A percentile compares a stretch with the other conserved stretches of the same genome.
Evolutionary conservation across 148 eudicot genomes (phyloP).

Genomic region (Rhododendron mucronatum): DNA sequence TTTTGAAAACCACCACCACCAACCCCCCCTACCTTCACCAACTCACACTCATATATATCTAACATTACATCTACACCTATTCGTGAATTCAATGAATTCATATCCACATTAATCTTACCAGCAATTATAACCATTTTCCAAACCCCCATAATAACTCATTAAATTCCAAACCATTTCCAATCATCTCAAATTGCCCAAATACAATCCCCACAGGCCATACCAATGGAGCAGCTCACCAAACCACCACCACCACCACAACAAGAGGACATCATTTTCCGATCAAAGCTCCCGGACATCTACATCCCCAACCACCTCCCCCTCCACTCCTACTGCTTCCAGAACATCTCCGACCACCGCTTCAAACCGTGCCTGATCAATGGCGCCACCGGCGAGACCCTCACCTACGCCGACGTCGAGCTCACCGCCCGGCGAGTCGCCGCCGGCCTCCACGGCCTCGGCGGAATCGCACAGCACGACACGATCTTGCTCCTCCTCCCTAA

Average conservation of each 20-base stretch:
- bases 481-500: conserved; percentile 48
- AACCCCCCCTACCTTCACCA: neutral
- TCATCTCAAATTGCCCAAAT: neutral
- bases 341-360: conserved; percentile 26
- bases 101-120: neutral
- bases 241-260: neutral
- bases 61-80: neutral
- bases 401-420: conserved; percentile 43
- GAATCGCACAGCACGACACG: conserved; percentile 23
- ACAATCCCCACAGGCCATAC: neutral
- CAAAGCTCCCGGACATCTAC: conserved; percentile 47
- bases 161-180: neutral
- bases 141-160: neutral
- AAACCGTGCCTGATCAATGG: conserved; percentile 44
- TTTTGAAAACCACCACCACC: neutral
- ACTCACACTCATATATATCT: neutral
- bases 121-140: neutral
- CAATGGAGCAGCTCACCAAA: conserved; percentile 22
- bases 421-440: conserved; percentile 29
- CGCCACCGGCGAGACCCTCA: conserved; percentile 24
- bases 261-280: conserved; percentile 40
- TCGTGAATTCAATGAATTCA: neutral
- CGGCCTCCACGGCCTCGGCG: conserved; percentile 27
- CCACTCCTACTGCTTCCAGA: conserved; percentile 46
- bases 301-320: conserved; percentile 51